Percentiles rank a stretch among this genome's conserved stretches.
phyloP scores from a whole-genome alignment of 2,329 filamentous ascomycete species.

The Periconia digitata region DNA sequence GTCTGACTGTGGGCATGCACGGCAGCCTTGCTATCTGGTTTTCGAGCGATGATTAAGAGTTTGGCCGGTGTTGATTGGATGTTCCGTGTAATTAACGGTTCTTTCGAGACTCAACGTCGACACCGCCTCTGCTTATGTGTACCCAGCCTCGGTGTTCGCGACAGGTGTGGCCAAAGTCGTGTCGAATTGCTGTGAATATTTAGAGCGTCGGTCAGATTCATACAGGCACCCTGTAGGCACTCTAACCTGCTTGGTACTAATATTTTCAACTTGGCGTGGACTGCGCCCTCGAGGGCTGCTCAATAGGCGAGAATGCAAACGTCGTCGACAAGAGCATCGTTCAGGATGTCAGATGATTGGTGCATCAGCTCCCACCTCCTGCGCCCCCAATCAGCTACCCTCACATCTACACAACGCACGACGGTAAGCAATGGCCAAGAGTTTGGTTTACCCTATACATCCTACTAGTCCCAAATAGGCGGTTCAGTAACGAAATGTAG shows the following conservation, averaged over 20 bases:
- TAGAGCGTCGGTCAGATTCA: neutral
- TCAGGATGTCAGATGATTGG: neutral
- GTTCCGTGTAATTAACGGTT: neutral
- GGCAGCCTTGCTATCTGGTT: neutral
- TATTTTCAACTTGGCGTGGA: neutral
- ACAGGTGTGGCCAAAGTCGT: neutral
- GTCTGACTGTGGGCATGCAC: neutral
- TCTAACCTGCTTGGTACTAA: neutral
- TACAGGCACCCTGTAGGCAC: neutral
- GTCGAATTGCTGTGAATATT: neutral
- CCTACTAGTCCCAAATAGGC: conserved; percentile 12
- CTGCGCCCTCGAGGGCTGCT: too few species aligned
- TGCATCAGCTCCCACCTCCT: neutral
- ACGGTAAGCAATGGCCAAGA: too few species aligned
- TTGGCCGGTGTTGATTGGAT: neutral
- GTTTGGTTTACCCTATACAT: too few species aligned
- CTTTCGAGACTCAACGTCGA: neutral
- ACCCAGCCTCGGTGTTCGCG: neutral
- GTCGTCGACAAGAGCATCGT: too few species aligned
- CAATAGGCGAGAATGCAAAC: too few species aligned
- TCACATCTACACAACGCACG: neutral
- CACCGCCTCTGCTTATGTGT: neutral
- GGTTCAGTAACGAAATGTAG: conserved; percentile 10
- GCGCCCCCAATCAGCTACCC: neutral
- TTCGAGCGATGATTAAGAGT: neutral